phyloP scores from a whole-genome alignment of 1,284 basidiomycete species.

The Pseudozyma sp. region DNA sequence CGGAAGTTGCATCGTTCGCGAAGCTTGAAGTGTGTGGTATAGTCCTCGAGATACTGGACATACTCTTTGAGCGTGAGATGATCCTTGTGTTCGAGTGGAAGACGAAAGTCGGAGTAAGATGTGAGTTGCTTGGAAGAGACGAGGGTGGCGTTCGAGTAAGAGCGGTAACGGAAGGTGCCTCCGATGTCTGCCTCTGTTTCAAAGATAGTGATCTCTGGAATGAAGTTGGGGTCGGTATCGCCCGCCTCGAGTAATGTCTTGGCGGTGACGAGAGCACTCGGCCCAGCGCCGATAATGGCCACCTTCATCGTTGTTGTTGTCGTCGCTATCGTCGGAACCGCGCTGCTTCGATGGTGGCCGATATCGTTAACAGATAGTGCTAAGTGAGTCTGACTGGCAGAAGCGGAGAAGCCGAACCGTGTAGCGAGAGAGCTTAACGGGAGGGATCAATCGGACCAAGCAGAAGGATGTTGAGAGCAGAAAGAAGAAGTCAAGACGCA shows the following conservation, averaged over 20 bases:
- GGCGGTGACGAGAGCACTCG: constrained; percentile 75
- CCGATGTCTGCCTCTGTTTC: constrained; percentile 77
- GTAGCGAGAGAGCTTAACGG: not conserved
- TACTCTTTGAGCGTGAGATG: constrained; percentile 75
- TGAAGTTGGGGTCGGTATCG: constrained; percentile 67
- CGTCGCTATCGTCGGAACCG: not conserved
- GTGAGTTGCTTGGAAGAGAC: constrained; percentile 77
- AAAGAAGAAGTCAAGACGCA: too few relatives aligned
- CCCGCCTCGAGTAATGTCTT: constrained; percentile 72
- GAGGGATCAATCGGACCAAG: not conserved
- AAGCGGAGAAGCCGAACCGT: not conserved
- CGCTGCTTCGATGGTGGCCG: not conserved
- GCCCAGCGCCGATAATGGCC: constrained; percentile 70
- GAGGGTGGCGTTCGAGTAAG: constrained; percentile 73
- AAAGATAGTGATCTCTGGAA: constrained; percentile 70
- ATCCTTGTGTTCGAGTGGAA: constrained; percentile 74
- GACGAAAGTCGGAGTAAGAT: constrained; percentile 76
- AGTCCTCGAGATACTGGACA: constrained; percentile 75
- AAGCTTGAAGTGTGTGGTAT: constrained; percentile 72
- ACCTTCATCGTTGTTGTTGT: constrained; percentile 28
- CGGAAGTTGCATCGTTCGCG: constrained; percentile 63
- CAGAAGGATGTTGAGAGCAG: not conserved
- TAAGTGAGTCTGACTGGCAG: not conserved
- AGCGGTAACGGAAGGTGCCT: constrained; percentile 73
- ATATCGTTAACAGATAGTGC: too few relatives aligned